Evolutionary conservation across 352 stramenopile genomes (phyloP).

Genomic region (Globisporangium parvum): DNA sequence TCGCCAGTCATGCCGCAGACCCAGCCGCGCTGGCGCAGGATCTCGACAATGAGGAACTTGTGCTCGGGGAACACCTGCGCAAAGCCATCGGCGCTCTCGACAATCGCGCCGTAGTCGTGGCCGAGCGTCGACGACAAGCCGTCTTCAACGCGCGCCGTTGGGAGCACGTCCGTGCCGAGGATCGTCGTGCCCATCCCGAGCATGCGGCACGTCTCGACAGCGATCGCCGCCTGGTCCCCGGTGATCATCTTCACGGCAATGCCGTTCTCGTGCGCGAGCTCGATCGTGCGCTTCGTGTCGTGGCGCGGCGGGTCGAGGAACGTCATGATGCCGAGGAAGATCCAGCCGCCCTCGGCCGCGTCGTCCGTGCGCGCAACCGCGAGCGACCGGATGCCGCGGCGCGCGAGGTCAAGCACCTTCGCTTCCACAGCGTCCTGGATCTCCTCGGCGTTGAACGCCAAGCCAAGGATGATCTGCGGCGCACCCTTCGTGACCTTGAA

Average conservation of each 20-base stretch:
- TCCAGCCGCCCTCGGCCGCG: constrained; percentile 75
- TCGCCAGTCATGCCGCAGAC: constrained; percentile 76
- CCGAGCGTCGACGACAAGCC: constrained; percentile 45
- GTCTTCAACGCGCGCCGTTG: constrained; percentile 51
- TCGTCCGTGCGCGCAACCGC: constrained; percentile 82
- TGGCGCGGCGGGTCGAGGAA: constrained; percentile 94
- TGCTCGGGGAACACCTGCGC: constrained; percentile 91
- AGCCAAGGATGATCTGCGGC: constrained; percentile 89
- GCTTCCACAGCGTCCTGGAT: constrained; percentile 81
- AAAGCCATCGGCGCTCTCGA: constrained; percentile 93
- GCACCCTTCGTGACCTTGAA: constrained; percentile 95
- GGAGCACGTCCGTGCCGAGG: constrained; percentile 71
- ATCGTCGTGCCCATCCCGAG: constrained; percentile 90
- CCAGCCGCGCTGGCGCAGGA: constrained; percentile 74
- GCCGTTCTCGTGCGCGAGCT: constrained; percentile 84
- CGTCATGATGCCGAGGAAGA: constrained; percentile 93
- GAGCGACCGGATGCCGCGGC: constrained; percentile 83
- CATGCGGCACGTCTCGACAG: constrained; percentile 88
- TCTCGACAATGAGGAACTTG: constrained; percentile 89
- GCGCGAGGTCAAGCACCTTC: constrained; percentile 87
- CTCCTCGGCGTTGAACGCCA: constrained; percentile 68
- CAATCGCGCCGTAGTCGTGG: constrained; percentile 71
- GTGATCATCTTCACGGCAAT: constrained; percentile 98
- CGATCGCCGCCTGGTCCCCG: constrained; percentile 93
- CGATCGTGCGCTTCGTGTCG: constrained; percentile 93